Base-by-base conservation (phyloP, 2,329 filamentous ascomycete genomes). In the Fusarium sp. region DNA sequence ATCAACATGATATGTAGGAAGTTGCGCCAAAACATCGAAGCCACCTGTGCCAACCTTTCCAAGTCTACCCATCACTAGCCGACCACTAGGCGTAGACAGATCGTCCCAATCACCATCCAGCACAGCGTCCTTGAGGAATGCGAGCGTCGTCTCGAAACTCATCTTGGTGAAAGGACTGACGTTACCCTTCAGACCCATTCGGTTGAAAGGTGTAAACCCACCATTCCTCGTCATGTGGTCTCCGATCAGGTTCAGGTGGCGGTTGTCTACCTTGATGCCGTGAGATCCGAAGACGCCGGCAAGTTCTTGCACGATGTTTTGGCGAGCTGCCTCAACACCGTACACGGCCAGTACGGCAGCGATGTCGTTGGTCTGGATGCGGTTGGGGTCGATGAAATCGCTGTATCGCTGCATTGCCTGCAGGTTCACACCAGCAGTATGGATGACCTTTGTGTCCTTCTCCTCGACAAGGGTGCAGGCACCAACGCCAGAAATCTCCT, bases 211-310 rank as follows among this genome's bases (percentile, higher is more conserved):
- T 54, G 91, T 93, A 85, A 97, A 99, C 4, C 90, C 91, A 75
- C 96, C 96, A 68, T 91, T 92, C 60, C 96, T 90, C n/a, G 96
- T 99, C 96, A 99, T 99, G 82, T 94, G 94, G 82, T 99, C 96
- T 52, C 93, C 96, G 77, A 99, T 98, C 75, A 99, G 88, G 84
- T 96, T 98, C 75, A 99, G 85, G 85, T 99, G 97, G 60, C 96
- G 91, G 75, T 93, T 91, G 82, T 99, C 95, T 59, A 99, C 96
- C 68, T 88, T 89, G 85, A 99, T 99, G 79, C 94, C 94, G 90
- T 99, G 96, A 79, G 92, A 92, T 56, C 89, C 88, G 87, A 99
- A 99, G 72, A 99, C 96, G 48, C 88, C 89, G 62, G 91, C 89
- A 79, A 99, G 90, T 84, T 99, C 96, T 66, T 89, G 89, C 50